phyloP scores from a whole-genome alignment of 768 basidiomycete species.

The Collybia nuda region DNA sequence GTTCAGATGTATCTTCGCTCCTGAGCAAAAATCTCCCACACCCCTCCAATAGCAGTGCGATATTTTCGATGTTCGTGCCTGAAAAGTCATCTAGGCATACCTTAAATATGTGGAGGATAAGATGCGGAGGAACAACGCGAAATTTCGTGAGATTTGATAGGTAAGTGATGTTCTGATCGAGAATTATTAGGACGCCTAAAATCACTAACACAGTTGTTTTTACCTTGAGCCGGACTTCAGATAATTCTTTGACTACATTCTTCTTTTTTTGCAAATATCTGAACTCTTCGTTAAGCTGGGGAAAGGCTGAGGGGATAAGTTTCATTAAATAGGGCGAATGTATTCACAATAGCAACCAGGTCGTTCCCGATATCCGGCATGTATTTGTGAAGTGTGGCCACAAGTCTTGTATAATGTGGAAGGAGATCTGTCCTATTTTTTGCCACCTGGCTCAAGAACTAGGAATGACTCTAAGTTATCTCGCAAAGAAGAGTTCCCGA shows the following conservation, averaged over 20 bases:
- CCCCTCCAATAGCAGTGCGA: slow-evolving; percentile 87
- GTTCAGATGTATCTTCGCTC: slow-evolving; percentile 82
- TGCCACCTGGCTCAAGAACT: slow-evolving; percentile 83
- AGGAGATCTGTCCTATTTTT: slow-evolving; percentile 88
- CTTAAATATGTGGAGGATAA: slow-evolving; percentile 95
- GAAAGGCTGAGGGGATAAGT: slow-evolving; percentile 5
- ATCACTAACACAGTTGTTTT: background rate
- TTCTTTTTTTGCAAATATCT: slow-evolving; percentile 94
- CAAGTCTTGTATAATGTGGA: slow-evolving; percentile 89
- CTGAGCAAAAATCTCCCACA: slow-evolving; percentile 92
- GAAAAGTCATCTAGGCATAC: slow-evolving; percentile 95
- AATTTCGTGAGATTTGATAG: slow-evolving; percentile 96
- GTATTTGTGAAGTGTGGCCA: slow-evolving; percentile 86
- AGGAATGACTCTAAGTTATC: background rate
- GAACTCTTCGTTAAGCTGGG: slow-evolving; percentile 94
- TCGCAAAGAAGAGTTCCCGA: background rate
- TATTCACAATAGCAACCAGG: slow-evolving; percentile 73
- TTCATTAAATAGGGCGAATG: background rate
- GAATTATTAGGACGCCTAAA: too few relatives aligned
- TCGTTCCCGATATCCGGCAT: slow-evolving; percentile 93
- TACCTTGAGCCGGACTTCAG: slow-evolving; percentile 85
- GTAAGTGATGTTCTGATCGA: slow-evolving; percentile 80
- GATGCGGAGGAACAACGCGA: slow-evolving; percentile 82
- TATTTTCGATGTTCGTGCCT: slow-evolving; percentile 89
- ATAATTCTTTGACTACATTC: slow-evolving; percentile 86